These are phyloP conservation scores for Cystobasidium slooffiae DNA, from an alignment of 1,284 basidiomycete genomes.

Conservation along the genomic window DNA sequence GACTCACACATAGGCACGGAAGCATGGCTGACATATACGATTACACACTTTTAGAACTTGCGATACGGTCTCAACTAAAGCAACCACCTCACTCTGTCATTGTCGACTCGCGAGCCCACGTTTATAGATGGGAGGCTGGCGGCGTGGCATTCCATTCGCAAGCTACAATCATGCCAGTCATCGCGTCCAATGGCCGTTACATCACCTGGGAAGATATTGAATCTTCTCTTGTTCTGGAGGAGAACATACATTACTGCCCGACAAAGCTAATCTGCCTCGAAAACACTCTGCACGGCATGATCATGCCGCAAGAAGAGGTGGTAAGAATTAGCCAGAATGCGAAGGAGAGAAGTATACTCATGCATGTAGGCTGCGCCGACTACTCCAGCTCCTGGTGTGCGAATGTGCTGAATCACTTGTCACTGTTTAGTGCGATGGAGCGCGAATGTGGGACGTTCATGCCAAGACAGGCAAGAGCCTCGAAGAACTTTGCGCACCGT, in stretches of 20 bases:
- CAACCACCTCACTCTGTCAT: conserved; percentile 85
- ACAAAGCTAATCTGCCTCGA: conserved; percentile 55
- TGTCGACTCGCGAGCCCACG: conserved; percentile 80
- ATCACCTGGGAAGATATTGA: conserved; percentile 84
- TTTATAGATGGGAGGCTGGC: conserved; percentile 74
- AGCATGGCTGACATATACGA: conserved; percentile 47
- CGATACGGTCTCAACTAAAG: conserved; percentile 81
- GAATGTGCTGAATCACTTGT: conserved; percentile 24
- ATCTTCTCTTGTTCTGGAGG: conserved; percentile 66
- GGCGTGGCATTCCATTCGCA: conserved; percentile 91
- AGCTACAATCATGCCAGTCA: conserved; percentile 71
- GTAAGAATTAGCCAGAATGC: conserved; percentile 78
- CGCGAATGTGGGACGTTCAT: conserved; percentile 91
- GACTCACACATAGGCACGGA: too few relatives aligned
- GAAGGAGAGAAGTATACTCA: conserved; percentile 67
- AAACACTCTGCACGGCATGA: conserved; percentile 89
- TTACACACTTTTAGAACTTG: too few relatives aligned
- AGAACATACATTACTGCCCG: conserved; percentile 68
- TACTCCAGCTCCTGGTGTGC: too few relatives aligned
- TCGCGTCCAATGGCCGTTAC: conserved; percentile 73
- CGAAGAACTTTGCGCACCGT: conserved; percentile 80
- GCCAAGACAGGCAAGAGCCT: conserved; percentile 67
- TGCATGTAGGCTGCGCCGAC: too few relatives aligned
- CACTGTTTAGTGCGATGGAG: conserved; percentile 83
- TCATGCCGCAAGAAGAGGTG: conserved; percentile 90